phyloP scores from a whole-genome alignment of 2,329 filamentous ascomycete genomes.

The Ophiostoma himal-ulmi region DNA sequence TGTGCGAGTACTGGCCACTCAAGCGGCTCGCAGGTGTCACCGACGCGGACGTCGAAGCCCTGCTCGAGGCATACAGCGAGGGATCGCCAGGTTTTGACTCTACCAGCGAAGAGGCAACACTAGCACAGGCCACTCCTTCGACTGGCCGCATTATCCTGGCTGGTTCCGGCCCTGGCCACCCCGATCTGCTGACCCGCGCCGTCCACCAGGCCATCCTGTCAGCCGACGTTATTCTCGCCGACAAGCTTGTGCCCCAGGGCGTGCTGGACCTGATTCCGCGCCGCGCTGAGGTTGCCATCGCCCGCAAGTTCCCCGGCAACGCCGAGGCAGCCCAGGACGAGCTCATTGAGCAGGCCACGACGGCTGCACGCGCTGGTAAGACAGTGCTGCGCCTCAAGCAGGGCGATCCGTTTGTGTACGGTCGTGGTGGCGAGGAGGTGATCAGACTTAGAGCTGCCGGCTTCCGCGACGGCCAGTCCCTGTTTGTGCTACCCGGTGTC shows the following conservation, averaged over 20 bases:
- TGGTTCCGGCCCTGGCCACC: slow-evolving; percentile 87
- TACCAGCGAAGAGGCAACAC: not conserved
- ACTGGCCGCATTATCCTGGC: slow-evolving; percentile 75
- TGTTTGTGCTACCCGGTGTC: slow-evolving; percentile 74
- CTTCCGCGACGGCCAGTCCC: slow-evolving; percentile 45
- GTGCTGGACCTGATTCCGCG: slow-evolving; percentile 88
- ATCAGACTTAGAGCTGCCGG: slow-evolving; percentile 72
- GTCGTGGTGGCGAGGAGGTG: slow-evolving; percentile 88
- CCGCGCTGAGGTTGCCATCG: slow-evolving; percentile 82
- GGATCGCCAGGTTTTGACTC: slow-evolving; percentile 29
- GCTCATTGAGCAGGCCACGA: slow-evolving; percentile 70
- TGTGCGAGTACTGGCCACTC: slow-evolving; percentile 98
- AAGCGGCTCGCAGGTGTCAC: slow-evolving; percentile 71
- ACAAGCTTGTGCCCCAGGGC: slow-evolving; percentile 77
- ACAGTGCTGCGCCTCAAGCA: slow-evolving; percentile 89
- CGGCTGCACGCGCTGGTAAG: slow-evolving; percentile 59
- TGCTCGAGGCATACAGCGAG: slow-evolving; percentile 63
- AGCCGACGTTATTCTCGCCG: slow-evolving; percentile 74
- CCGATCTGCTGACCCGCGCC: slow-evolving; percentile 79
- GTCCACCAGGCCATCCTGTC: slow-evolving; percentile 69
- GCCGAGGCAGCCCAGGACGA: slow-evolving; percentile 91
- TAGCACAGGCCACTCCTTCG: not conserved
- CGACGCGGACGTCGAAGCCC: slow-evolving; percentile 68
- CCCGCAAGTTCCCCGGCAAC: slow-evolving; percentile 95
- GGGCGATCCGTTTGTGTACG: slow-evolving; percentile 94